Evolutionary conservation across 2,329 filamentous ascomycete species (phyloP).

Genomic region (Verticillium nubilum): DNA sequence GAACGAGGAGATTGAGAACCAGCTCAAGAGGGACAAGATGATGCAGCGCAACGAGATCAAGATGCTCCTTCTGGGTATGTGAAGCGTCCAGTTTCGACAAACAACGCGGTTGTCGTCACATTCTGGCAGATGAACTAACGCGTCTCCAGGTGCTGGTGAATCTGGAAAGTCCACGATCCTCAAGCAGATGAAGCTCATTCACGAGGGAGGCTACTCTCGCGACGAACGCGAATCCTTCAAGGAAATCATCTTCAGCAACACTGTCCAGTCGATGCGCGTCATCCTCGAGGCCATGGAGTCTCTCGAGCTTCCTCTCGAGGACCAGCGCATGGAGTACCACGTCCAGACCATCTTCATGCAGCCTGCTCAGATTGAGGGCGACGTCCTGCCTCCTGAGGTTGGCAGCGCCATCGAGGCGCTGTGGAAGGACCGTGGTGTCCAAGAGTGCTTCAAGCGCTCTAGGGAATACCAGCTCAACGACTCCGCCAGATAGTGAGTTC

Average conservation of each 20-base stretch:
- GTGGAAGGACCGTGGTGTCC: conserved; percentile 89
- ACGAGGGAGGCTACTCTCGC: conserved; percentile 97
- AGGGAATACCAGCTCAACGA: conserved; percentile 96
- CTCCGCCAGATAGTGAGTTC: conserved; percentile 85
- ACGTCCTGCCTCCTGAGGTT: conserved; percentile 89
- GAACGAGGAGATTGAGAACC: conserved; percentile 99
- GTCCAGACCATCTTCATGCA: conserved; percentile 99
- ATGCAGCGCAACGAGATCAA: conserved; percentile 99
- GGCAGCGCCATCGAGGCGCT: conserved; percentile 87
- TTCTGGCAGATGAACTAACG: background rate
- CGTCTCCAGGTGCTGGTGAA: conserved; percentile 80
- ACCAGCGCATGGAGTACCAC: conserved; percentile 91
- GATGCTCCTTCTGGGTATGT: conserved; percentile 91
- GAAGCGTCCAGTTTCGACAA: background rate
- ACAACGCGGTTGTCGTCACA: background rate
- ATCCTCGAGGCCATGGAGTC: conserved; percentile 66
- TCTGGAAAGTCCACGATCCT: conserved; percentile 92
- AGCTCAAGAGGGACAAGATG: conserved; percentile 97
- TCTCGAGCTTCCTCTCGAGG: conserved; percentile 75
- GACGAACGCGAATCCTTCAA: conserved; percentile 71
- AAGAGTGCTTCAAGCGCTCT: conserved; percentile 92
- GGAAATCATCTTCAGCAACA: conserved; percentile 68
- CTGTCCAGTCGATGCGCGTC: conserved; percentile 64
- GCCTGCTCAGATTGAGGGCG: conserved; percentile 91
- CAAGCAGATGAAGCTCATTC: conserved; percentile 99